phyloP scores from a whole-genome alignment of 371 early-diverging fungal genomes.

The Choanephora cucurbitarum region DNA sequence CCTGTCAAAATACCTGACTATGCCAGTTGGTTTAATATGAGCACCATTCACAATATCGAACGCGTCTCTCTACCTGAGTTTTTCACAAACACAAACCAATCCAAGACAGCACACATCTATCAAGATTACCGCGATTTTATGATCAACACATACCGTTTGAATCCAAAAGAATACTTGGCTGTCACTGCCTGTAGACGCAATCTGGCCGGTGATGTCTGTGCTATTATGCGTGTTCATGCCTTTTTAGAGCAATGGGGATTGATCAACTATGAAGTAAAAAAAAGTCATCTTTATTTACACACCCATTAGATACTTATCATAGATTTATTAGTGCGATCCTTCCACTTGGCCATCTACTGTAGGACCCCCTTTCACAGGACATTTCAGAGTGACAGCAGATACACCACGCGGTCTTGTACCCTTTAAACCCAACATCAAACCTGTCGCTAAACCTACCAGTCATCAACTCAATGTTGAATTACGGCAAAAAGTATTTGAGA shows the following conservation, averaged over 20 bases:
- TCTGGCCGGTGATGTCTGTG: conserved; percentile 96
- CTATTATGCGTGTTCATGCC: conserved; percentile 96
- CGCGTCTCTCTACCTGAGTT: conserved; percentile 93
- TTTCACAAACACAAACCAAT: conserved; percentile 87
- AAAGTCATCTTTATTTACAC: too few relatives aligned
- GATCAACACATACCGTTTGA: conserved; percentile 94
- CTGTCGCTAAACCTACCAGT: conserved; percentile 5
- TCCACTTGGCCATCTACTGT: conserved; percentile 92
- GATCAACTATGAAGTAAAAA: conserved; percentile 95
- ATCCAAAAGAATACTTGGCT: conserved; percentile 93
- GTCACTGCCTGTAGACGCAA: conserved; percentile 96
- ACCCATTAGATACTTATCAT: too few relatives aligned
- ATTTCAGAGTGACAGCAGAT: conserved; percentile 94
- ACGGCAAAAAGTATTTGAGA: conserved; percentile 61
- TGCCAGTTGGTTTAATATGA: conserved; percentile 92
- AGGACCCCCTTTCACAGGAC: conserved; percentile 94
- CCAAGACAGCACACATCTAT: conserved; percentile 91
- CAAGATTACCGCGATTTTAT: conserved; percentile 98
- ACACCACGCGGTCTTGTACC: conserved; percentile 93
- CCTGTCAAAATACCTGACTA: conserved; percentile 83
- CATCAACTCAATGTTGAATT: conserved; percentile 44
- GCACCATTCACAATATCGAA: conserved; percentile 90
- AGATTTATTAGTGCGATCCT: conserved; percentile 72
- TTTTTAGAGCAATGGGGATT: conserved; percentile 99
- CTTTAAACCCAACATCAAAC: conserved; percentile 66